Base-by-base conservation (phyloP, 2,329 filamentous ascomycete genomes). In the Trichoderma asperellum region DNA sequence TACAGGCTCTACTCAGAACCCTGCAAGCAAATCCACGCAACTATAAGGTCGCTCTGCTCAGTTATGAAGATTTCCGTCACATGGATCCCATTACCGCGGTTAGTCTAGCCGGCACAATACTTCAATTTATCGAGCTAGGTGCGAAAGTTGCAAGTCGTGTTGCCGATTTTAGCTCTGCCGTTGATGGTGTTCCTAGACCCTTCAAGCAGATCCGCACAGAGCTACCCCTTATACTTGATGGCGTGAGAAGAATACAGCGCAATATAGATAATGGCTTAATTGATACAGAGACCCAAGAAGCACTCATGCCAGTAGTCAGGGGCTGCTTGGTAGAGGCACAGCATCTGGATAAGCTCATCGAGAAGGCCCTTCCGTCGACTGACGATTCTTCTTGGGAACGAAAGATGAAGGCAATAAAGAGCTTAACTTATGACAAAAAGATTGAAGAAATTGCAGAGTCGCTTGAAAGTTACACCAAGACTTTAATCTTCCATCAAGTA, bases 401-500 rank as follows among this genome's bases (percentile, higher is more conserved):
- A 11, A 52, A n/a, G 37, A 16, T 32, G 3, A 68, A 68, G 65
- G 65, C 65, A 1, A 5, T 61, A 5, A 40, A n/a, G n/a, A 68
- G 65, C 32, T 27, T 68, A 7, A 4, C 37, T 35, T 68, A 68
- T 24, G 65, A 68, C 2, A 60, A 61, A 16, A 60, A 61, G 24
- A 40, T 68, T 37, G 65, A 68, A 16, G 40, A 68, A 34, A 37
- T 68, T 43, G 43, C 56, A 5, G 32, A 68, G 32, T 59, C 65
- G 2, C 55, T 68, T 21, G 55, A 61, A 16, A 43, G 57, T n/a
- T 68, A 68, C 40, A 53, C 59, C 32, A 53, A 32, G 43, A 55
- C 56, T 12, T 40, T 68, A 10, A 60, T 53, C 4, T 68, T 68
- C 35, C 65, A 68, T 32, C 65, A 68, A 24, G 65, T 68, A 24